Evolutionary conservation across 441 rosid species (phyloP).

Genomic region (Gossypium davidsonii): DNA sequence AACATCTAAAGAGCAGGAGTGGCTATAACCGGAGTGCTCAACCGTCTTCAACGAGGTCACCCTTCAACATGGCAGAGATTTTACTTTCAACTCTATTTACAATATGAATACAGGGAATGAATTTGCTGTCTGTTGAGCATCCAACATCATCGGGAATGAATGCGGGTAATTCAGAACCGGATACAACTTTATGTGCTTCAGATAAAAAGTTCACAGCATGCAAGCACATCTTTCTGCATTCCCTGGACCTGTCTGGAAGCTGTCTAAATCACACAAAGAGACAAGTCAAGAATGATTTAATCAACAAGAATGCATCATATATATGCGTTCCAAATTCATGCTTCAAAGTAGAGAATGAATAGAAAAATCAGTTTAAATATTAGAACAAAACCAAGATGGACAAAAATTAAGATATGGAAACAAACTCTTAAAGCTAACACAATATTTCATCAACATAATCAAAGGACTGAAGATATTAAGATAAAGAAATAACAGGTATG

Average conservation of each 20-base stretch:
- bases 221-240: conserved; percentile 47
- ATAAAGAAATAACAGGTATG: neutral
- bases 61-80: conserved; percentile 16
- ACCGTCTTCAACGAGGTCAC: conserved; percentile 26
- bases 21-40: conserved; percentile 19
- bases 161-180: conserved; percentile 1
- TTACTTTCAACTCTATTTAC: conserved; percentile 4
- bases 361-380: neutral
- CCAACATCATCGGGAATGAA: conserved; percentile 14
- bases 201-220: conserved; percentile 16
- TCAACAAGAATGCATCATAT: neutral
- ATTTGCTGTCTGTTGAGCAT: neutral
- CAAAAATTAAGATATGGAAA: neutral
- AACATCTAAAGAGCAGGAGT: conserved; percentile 11
- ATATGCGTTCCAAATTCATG: neutral
- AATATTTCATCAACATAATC: neutral
- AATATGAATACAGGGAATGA: neutral
- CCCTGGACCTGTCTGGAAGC: conserved; percentile 19
- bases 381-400: neutral
- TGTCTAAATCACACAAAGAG: conserved; percentile 8
- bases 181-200: conserved; percentile 13
- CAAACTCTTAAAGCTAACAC: neutral
- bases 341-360: neutral
- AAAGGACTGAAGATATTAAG: neutral
- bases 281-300: neutral